Evolutionary conservation across 371 early-diverging fungal species (phyloP).

Genomic region (Apophysomyces ossiformis): DNA sequence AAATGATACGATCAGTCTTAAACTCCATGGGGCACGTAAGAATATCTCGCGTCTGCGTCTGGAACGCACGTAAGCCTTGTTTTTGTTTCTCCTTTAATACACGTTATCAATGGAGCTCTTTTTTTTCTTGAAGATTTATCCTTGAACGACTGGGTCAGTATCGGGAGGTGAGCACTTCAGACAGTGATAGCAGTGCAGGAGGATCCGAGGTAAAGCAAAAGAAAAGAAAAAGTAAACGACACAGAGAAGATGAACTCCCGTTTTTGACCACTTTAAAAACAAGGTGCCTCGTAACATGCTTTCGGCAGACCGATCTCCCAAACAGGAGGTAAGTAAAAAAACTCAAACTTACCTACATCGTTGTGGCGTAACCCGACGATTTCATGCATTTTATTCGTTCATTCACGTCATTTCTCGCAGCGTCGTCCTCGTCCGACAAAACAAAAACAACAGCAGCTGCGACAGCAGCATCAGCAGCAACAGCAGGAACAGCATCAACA

Average conservation of each 20-base stretch:
- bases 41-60: neutral
- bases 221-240: neutral
- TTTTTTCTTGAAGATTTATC: neutral
- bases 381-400: neutral
- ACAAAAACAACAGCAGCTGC: neutral
- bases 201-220: slow-evolving; percentile 1
- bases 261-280: too few relatives aligned
- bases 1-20: neutral
- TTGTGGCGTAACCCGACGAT: neutral
- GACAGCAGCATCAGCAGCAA: neutral
- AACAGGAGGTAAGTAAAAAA: neutral
- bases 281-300: neutral
- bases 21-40: neutral
- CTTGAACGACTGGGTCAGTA: neutral
- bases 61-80: neutral
- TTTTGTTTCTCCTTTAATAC: neutral
- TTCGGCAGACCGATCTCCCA: neutral
- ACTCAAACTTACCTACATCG: too few relatives aligned
- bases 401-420: neutral
- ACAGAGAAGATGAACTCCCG: too few relatives aligned
- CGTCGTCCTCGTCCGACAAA: neutral
- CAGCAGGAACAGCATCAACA: neutral
- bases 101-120: too few relatives aligned
- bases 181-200: neutral
- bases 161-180: neutral